phyloP scores from a whole-genome alignment of 352 stramenopile genomes.

The Phytophthora nicotianae region DNA sequence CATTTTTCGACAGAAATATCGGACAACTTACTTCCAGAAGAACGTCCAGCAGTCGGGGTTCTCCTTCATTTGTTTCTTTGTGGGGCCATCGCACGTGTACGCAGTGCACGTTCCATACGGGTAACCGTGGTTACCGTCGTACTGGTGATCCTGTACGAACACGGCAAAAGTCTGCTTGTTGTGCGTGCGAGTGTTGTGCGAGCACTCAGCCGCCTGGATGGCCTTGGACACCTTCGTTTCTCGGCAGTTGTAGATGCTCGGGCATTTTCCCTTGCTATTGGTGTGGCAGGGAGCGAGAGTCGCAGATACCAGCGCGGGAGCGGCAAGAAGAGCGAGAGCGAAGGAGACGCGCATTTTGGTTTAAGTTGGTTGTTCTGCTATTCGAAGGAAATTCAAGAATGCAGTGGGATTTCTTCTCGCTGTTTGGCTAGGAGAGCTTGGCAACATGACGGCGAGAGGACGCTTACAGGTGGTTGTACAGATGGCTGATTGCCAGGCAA shows the following conservation, averaged over 20 bases:
- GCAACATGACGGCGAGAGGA: constrained; percentile 9
- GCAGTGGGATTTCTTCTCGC: background rate
- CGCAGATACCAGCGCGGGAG: constrained; percentile 32
- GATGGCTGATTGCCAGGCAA: background rate
- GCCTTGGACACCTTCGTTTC: constrained; percentile 22
- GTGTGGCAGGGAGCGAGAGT: constrained; percentile 29
- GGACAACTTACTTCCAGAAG: constrained; percentile 37
- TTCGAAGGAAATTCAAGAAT: constrained; percentile 20
- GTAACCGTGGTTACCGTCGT: constrained; percentile 37
- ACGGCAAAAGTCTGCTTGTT: constrained; percentile 40
- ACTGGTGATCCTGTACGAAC: constrained; percentile 38
- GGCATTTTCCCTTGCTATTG: constrained; percentile 33
- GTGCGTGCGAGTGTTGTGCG: constrained; percentile 43
- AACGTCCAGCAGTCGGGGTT: constrained; percentile 45
- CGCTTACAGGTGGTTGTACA: background rate
- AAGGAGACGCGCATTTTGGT: constrained; percentile 31
- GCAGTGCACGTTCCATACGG: constrained; percentile 39
- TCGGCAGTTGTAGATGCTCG: constrained; percentile 25
- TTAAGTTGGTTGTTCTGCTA: constrained; percentile 9
- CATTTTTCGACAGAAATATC: background rate
- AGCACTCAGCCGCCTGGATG: constrained; percentile 48
- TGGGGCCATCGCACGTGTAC: constrained; percentile 30
- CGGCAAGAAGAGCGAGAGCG: constrained; percentile 21
- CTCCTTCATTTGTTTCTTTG: constrained; percentile 15
- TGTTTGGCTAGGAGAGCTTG: background rate